These are phyloP conservation scores for Acacia crassicarpa DNA, from an alignment of 306 rosid species.

Conservation along the genomic window DNA sequence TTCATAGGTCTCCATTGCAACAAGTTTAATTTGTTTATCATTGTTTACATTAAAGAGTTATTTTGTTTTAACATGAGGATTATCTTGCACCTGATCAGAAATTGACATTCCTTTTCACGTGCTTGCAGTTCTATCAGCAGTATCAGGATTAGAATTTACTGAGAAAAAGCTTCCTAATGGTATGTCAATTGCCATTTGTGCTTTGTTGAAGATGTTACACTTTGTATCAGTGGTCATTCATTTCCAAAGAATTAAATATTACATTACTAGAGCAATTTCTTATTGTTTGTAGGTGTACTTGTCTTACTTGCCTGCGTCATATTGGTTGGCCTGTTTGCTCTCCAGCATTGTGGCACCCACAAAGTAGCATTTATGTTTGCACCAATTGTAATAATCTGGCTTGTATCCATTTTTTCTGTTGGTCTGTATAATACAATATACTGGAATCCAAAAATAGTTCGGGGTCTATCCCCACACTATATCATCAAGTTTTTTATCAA, in stretches of 20 bases:
- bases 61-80: neutral
- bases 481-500: conserved; percentile 59
- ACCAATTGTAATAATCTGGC: conserved; percentile 73
- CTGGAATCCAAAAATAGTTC: conserved; percentile 72
- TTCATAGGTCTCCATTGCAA: neutral
- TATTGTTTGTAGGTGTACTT: conserved; percentile 57
- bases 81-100: conserved; percentile 9
- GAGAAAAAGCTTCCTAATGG: conserved; percentile 59
- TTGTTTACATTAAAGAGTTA: neutral
- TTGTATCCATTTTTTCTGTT: conserved; percentile 66
- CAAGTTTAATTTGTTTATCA: neutral
- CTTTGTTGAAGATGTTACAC: neutral
- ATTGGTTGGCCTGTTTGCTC: conserved; percentile 84
- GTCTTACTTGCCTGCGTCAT: conserved; percentile 78
- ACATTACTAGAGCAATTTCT: conserved; percentile 21
- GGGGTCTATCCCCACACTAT: conserved; percentile 72
- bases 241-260: conserved; percentile 3
- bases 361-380: conserved; percentile 84
- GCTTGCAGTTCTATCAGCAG: conserved; percentile 75
- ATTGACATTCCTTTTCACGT: neutral
- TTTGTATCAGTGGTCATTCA: conserved; percentile 16
- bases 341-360: conserved; percentile 88
- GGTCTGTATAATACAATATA: conserved; percentile 71
- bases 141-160: conserved; percentile 71
- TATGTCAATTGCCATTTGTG: conserved; percentile 31